Evolutionary conservation across 2,329 filamentous ascomycete species (phyloP), one percentile per base, ranked within the genome.

Genomic region (Aspergillus japonicus): DNA sequence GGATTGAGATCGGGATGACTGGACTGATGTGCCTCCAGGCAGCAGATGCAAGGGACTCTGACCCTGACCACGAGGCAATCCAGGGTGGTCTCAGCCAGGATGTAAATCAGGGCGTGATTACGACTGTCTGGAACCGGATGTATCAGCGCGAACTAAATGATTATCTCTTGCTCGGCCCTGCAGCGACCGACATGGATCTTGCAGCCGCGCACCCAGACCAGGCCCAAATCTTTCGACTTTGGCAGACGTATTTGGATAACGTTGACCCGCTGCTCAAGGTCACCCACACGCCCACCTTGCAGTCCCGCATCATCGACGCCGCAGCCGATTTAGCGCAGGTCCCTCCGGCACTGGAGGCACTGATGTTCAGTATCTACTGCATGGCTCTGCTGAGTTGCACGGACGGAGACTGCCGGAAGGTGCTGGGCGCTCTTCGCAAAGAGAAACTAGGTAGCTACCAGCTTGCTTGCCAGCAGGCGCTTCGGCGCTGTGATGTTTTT

Each of bases 161-260:
- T 42, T 77, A 87, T 29, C 69, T 89, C 0, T 83, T 89, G 0
- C 88, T 65, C 83, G 83, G 31, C 74, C 78, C 1, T 75, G 68
- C 4, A 72, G 73, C 73, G 19, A 66, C 71, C 23, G 60, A 63
- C 2, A 65, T 82, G n/a, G 75, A 83, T 61, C 68, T 87, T 1
- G 76, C 78, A 4, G 71, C 75, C 2, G 64, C 86, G 0, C 87
- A 89, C 65, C 90, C 90, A 0, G 79, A 85, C 4, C 83, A 87
- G 0, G 81, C 85, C 12, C 85, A 90, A 84, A 64, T 88, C 8
- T 73, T 77, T 58, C 64, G 62, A 35, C 67, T 77, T 10, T 91
- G 88, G 88, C 87, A 90, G 72, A 81, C 85, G 16, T 91, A 89
- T 68, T 81, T 90, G 47, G 83, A 86, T 63, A 89, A 89, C 66